A percentile compares a stretch with the other conserved stretches of the same genome.
phyloP scores from a whole-genome alignment of 2,329 filamentous ascomycete genomes.

The Grosmannia penicillata region DNA sequence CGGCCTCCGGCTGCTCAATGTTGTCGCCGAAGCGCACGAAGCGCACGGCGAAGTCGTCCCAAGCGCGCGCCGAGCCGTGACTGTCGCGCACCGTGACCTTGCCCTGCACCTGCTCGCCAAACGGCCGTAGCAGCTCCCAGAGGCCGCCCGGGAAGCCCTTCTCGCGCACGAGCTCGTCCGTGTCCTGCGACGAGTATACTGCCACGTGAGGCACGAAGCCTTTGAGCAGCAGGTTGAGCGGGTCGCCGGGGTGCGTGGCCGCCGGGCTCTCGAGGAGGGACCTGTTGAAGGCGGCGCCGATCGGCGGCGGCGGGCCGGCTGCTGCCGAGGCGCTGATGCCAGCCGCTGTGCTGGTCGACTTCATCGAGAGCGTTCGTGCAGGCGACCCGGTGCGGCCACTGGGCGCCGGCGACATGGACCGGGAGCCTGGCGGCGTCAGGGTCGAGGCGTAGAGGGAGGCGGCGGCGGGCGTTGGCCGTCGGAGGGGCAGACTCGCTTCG shows the following conservation, averaged over 20 bases:
- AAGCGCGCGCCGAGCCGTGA: conserved; percentile 64
- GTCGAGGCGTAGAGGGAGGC: conserved; percentile 51
- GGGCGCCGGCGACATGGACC: conserved; percentile 55
- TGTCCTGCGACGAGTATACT: conserved; percentile 75
- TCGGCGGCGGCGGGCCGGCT: conserved; percentile 25
- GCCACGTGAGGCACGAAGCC: conserved; percentile 84
- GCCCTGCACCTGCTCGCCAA: conserved; percentile 75
- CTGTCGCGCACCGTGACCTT: conserved; percentile 88
- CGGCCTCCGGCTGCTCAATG: conserved; percentile 34
- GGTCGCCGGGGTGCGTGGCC: conserved; percentile 6
- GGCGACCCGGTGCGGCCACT: conserved; percentile 37
- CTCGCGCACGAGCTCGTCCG: conserved; percentile 60
- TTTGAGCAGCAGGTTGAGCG: conserved; percentile 49
- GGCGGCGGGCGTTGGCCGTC: conserved; percentile 40
- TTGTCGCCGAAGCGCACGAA: conserved; percentile 59
- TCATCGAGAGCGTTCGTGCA: conserved; percentile 38
- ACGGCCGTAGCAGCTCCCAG: conserved; percentile 75
- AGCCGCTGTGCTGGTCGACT: conserved; percentile 1
- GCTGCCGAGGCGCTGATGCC: neutral
- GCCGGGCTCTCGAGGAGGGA: conserved; percentile 18
- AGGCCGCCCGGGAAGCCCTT: conserved; percentile 79
- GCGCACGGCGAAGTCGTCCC: conserved; percentile 81
- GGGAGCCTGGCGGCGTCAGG: conserved; percentile 51
- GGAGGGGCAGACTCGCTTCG: conserved; percentile 34
- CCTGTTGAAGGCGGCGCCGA: conserved; percentile 26